Evolutionary conservation across 106 monocot species (phyloP).

Genomic region (Dendrobium nobile): DNA sequence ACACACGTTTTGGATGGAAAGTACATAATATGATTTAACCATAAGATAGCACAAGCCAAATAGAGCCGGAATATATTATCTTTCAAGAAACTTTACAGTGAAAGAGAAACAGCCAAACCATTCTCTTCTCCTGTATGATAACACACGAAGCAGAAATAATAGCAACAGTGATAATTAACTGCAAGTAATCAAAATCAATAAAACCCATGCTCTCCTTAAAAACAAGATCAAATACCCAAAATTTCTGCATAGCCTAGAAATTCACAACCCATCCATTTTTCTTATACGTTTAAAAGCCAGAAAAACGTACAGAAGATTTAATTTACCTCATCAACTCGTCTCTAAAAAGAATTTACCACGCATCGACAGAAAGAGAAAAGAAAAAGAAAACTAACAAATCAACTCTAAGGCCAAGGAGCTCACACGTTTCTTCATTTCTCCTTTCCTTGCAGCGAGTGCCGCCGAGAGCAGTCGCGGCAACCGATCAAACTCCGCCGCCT

Average conservation of each 20-base stretch:
- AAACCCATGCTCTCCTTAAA: background rate
- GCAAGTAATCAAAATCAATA: background rate
- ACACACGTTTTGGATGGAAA: background rate
- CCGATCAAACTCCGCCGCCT: constrained; percentile 56
- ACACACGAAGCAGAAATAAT: background rate
- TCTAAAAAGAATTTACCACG: background rate
- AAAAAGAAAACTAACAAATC: background rate
- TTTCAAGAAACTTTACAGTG: too few species aligned
- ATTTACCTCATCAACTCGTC: background rate
- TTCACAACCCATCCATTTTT: too few species aligned
- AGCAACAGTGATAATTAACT: background rate
- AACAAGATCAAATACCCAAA: background rate
- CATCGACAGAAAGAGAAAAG: background rate
- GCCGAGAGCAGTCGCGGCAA: constrained; percentile 46
- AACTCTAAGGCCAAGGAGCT: background rate
- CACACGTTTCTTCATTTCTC: constrained; percentile 42
- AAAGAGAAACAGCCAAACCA: background rate
- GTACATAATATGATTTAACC: background rate
- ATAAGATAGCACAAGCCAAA: background rate
- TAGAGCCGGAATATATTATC: background rate
- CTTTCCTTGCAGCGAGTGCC: constrained; percentile 31
- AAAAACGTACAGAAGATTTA: background rate
- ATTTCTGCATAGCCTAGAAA: too few species aligned
- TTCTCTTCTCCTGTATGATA: background rate
- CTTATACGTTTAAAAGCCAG: background rate